phyloP scores from a whole-genome alignment of 2,329 filamentous ascomycete species.

The Coleophoma cylindrospora region DNA sequence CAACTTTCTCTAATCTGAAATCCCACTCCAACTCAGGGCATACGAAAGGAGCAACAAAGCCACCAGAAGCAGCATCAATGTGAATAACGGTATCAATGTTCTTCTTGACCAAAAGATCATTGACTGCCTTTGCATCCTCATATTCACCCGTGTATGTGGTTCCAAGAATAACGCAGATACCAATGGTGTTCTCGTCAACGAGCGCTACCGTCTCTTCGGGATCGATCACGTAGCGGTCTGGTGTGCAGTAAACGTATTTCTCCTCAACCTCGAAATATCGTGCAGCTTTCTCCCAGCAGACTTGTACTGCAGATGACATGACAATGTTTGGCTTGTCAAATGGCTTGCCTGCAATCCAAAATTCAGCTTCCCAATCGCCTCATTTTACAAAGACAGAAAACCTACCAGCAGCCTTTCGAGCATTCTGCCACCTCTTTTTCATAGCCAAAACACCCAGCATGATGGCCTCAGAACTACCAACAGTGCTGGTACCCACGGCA shows the following conservation, averaged over 20 bases:
- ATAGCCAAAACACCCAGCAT: constrained; percentile 82
- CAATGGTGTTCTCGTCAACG: constrained; percentile 71
- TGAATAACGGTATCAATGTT: constrained; percentile 82
- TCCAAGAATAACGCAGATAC: constrained; percentile 86
- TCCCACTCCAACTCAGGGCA: constrained; percentile 84
- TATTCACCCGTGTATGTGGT: constrained; percentile 96
- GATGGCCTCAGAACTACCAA: constrained; percentile 87
- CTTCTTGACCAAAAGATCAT: constrained; percentile 74
- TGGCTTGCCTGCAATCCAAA: constrained; percentile 52
- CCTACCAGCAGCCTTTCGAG: constrained; percentile 66
- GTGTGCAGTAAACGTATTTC: constrained; percentile 65
- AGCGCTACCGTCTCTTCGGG: constrained; percentile 54
- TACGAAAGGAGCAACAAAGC: constrained; percentile 90
- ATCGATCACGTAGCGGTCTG: constrained; percentile 58
- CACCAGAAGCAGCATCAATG: constrained; percentile 87
- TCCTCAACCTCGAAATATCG: constrained; percentile 93
- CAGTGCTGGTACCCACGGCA: constrained; percentile 80
- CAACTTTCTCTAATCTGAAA: constrained; percentile 81
- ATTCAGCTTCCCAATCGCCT: background rate
- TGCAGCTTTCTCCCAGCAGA: constrained; percentile 92
- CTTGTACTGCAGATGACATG: constrained; percentile 95
- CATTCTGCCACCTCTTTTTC: constrained; percentile 93
- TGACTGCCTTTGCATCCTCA: constrained; percentile 88
- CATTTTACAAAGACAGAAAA: background rate
- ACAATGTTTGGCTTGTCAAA: constrained; percentile 80